Percentiles rank a stretch among this genome's conserved stretches.
These are phyloP conservation scores for Terana coerulea DNA, from an alignment of 768 basidiomycete species.

Conservation along the genomic window DNA sequence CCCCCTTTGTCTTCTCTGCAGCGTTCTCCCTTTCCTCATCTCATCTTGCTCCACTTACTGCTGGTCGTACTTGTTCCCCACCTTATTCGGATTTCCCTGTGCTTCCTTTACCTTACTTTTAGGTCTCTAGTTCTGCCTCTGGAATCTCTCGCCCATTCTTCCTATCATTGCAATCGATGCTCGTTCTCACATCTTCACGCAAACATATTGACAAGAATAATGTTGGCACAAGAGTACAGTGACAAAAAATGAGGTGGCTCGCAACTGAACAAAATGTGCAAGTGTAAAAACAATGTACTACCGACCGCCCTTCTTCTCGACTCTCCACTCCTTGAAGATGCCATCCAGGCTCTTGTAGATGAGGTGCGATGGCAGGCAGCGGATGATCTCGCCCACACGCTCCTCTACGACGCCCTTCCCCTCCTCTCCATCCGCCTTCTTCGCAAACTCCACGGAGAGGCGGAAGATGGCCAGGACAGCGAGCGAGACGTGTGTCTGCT, in stretches of 20 bases:
- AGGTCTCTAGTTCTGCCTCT: too few species aligned
- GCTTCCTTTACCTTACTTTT: too few species aligned
- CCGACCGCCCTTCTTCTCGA: constrained; percentile 72
- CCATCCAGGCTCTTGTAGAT: constrained; percentile 91
- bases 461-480: constrained; percentile 91
- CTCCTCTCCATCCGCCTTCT: constrained; percentile 61
- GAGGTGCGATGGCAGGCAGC: constrained; percentile 81
- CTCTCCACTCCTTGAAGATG: constrained; percentile 90
- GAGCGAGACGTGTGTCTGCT: constrained; percentile 93
- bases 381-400: constrained; percentile 83
- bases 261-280: neutral
- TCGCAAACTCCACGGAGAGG: constrained; percentile 78
- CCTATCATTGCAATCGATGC: too few species aligned
- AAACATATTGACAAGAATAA: neutral
- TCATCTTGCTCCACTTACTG: too few species aligned
- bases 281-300: constrained; percentile 20
- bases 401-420: constrained; percentile 72
- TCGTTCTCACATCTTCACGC: too few species aligned
- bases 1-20: too few species aligned
- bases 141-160: too few species aligned
- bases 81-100: too few species aligned
- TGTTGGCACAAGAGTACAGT: neutral
- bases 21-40: too few species aligned
- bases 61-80: too few species aligned
- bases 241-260: neutral